These are phyloP conservation scores for Colletotrichum orbiculare DNA, from an alignment of 2,329 filamentous ascomycete genomes.

Conservation along the genomic window DNA sequence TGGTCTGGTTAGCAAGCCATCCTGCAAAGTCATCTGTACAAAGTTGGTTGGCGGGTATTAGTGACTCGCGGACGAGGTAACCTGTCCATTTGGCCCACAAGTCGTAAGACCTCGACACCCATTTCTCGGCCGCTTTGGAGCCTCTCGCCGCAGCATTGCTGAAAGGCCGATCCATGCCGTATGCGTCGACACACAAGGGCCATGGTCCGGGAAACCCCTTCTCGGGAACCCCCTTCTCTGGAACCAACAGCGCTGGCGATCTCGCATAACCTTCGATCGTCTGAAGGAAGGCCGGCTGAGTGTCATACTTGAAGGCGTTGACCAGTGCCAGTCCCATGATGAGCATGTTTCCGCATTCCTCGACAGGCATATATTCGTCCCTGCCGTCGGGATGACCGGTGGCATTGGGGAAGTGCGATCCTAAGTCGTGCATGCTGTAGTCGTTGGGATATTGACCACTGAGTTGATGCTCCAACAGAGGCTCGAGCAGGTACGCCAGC, in stretches of 20 bases:
- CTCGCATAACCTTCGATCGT: constrained; percentile 52
- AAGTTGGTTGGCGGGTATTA: constrained; percentile 77
- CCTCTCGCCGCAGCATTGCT: constrained; percentile 59
- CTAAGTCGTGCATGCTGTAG: constrained; percentile 83
- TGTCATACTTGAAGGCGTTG: constrained; percentile 76
- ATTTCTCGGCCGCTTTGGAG: constrained; percentile 52
- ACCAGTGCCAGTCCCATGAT: constrained; percentile 83
- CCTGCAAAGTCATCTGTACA: constrained; percentile 84
- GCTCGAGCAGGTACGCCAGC: constrained; percentile 83
- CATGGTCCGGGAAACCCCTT: constrained; percentile 50
- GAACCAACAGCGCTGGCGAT: not conserved
- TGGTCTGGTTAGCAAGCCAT: constrained; percentile 79
- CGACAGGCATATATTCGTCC: constrained; percentile 81
- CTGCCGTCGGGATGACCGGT: constrained; percentile 76
- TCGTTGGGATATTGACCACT: constrained; percentile 87
- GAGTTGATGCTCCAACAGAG: constrained; percentile 82
- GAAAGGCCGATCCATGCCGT: constrained; percentile 71
- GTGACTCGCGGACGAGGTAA: constrained; percentile 76
- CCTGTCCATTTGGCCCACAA: constrained; percentile 83
- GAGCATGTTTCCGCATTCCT: constrained; percentile 81
- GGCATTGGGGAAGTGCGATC: constrained; percentile 78
- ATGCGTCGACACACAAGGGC: constrained; percentile 40
- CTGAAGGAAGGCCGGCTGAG: constrained; percentile 68
- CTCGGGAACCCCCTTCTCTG: constrained; percentile 13
- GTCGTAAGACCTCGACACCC: constrained; percentile 66